Evolutionary conservation across 1,284 basidiomycete species (phyloP).

Genomic region (Entoloma clypeatum): DNA sequence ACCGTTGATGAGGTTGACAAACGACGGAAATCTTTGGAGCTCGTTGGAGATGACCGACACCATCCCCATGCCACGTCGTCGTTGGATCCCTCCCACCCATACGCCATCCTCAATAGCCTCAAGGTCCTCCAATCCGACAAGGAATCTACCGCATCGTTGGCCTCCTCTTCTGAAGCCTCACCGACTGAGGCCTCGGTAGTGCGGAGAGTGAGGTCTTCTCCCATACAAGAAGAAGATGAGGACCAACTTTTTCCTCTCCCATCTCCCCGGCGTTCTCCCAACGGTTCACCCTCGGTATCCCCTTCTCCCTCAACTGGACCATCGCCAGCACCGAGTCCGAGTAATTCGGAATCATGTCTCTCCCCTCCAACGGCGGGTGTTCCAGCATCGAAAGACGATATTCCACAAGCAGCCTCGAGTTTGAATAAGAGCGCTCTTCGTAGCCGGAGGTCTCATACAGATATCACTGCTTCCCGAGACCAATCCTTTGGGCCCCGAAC

Average conservation of each 20-base stretch:
- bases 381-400: conserved; percentile 11
- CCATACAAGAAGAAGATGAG: conserved; percentile 47
- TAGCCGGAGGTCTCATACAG: too few species aligned
- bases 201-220: conserved; percentile 27
- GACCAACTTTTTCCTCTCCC: conserved; percentile 54
- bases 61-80: conserved; percentile 8
- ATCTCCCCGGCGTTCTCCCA: conserved; percentile 39
- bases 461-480: too few species aligned
- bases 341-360: conserved; percentile 32
- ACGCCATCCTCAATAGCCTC: conserved; percentile 5
- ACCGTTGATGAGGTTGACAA: conserved; percentile 62
- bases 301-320: conserved; percentile 21
- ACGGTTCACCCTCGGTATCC: conserved; percentile 24
- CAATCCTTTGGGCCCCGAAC: too few species aligned
- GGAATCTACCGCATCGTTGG: conserved; percentile 10
- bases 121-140: conserved; percentile 9
- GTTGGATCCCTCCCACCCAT: conserved; percentile 6
- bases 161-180: conserved; percentile 8
- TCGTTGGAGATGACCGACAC: conserved; percentile 18
- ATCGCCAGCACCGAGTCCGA: conserved; percentile 30
- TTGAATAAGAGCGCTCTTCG: too few species aligned
- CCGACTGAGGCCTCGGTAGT: conserved; percentile 12
- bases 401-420: too few species aligned
- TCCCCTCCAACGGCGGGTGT: conserved; percentile 5
- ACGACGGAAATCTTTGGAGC: conserved; percentile 39